A percentile compares a stretch with the other conserved stretches of the same genome.
Evolutionary conservation across 352 stramenopile species (phyloP).

Genomic region (Thraustochytrium sp.): DNA sequence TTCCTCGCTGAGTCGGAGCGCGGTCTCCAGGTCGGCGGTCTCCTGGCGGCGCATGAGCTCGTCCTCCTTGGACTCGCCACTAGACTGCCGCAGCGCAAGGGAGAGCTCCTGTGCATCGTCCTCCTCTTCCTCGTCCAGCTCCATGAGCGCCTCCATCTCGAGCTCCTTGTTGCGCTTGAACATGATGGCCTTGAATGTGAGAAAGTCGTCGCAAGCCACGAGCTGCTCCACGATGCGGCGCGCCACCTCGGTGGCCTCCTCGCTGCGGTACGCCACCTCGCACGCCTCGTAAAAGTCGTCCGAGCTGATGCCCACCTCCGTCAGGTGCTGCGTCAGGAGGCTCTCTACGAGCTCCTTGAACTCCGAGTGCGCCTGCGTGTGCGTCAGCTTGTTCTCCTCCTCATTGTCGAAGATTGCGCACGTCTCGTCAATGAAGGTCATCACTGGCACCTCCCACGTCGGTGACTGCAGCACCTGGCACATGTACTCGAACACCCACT

Average conservation of each 20-base stretch:
- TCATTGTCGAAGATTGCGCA: conserved; percentile 75
- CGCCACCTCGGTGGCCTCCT: conserved; percentile 61
- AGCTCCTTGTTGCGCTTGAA: conserved; percentile 80
- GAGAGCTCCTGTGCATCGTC: conserved; percentile 67
- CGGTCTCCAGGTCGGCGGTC: conserved; percentile 48
- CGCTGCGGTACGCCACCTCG: conserved; percentile 54
- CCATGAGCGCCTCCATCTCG: conserved; percentile 74
- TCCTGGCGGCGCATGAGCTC: conserved; percentile 43
- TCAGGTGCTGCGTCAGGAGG: conserved; percentile 67
- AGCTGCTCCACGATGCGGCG: conserved; percentile 74
- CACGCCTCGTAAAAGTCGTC: conserved; percentile 73
- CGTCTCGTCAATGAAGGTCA: conserved; percentile 80
- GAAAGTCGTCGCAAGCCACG: conserved; percentile 77
- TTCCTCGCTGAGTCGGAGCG: conserved; percentile 48
- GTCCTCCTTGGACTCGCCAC: conserved; percentile 43
- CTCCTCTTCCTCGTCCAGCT: conserved; percentile 66
- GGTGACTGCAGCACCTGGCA: conserved; percentile 76
- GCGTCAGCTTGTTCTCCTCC: conserved; percentile 80
- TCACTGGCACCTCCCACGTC: conserved; percentile 72
- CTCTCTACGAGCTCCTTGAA: conserved; percentile 65
- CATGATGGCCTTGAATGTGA: conserved; percentile 86
- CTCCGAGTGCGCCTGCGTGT: conserved; percentile 71
- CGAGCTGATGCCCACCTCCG: conserved; percentile 72
- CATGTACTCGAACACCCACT: conserved; percentile 79
- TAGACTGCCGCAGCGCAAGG: background rate